Conservation (phyloP, 805 yeast genomes). For the Myxozyma kluyveri region DNA sequence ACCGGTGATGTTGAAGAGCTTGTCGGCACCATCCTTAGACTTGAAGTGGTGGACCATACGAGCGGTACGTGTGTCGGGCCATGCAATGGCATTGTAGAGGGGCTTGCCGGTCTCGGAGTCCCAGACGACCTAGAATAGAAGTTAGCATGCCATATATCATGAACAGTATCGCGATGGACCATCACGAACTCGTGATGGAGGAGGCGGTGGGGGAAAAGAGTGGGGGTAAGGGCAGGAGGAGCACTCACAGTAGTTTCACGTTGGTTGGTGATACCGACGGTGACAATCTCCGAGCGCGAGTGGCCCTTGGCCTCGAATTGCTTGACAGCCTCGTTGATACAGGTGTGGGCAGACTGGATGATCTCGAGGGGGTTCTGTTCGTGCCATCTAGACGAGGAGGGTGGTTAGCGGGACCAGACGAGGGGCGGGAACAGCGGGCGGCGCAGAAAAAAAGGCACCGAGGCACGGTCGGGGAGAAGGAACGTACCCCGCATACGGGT, state of each 20-base stretch:
- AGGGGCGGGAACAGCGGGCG: too few species aligned
- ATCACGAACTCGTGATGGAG: too few species aligned
- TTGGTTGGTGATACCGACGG: constrained; percentile 92
- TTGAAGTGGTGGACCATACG: constrained; percentile 64
- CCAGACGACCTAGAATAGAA: constrained; percentile 58
- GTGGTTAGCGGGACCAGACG: background rate
- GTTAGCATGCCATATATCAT: too few species aligned
- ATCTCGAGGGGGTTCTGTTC: constrained; percentile 88
- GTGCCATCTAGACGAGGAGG: constrained; percentile 60
- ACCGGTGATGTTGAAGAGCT: constrained; percentile 67
- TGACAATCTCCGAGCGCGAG: constrained; percentile 49
- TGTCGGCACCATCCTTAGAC: constrained; percentile 53
- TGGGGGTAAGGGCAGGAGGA: too few species aligned
- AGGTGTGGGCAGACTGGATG: constrained; percentile 73
- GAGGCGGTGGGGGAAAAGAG: background rate
- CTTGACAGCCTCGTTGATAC: constrained; percentile 48
- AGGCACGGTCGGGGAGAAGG: too few species aligned
- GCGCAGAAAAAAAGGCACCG: background rate
- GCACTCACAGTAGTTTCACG: constrained; percentile 71
- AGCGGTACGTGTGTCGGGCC: constrained; percentile 92
- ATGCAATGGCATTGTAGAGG: constrained; percentile 82
- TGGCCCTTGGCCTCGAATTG: constrained; percentile 37
- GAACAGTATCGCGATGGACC: too few species aligned
- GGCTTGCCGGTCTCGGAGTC: constrained; percentile 78
- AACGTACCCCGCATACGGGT: constrained; percentile 40